Base-by-base conservation (phyloP, 768 basidiomycete genomes). In the Rhodotorula kratochvilovae region DNA sequence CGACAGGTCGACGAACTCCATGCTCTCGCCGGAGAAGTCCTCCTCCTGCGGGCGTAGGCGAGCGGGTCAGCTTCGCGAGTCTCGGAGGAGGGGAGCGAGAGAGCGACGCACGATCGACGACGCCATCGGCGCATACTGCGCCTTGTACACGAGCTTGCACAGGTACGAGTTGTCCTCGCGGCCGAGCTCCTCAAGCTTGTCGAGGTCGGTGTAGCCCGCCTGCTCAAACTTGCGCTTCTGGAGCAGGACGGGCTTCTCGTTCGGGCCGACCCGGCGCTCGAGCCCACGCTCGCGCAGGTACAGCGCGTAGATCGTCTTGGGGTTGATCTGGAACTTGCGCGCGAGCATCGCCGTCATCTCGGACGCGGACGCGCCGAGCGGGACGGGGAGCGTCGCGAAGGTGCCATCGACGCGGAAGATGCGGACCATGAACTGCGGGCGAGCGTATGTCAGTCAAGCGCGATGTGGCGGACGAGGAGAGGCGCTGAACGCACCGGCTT, bases 81-180 rank as follows among this genome's bases (percentile, higher is more conserved):
- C n/a, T n/a, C n/a, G n/a, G n/a, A n/a, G n/a, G n/a, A 53, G 51
- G 89, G n/a, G 48, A 50, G 27, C 4, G 11, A 11, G 48, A 4
- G 2, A 50, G 48, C 12, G 63, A 58, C 58, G 25, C 58, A 59
- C 58, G 29, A 63, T 69, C 27, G 45, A 57, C 3, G 65, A 60
- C 39, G 68, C 57, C 56, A 63, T 61, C 13, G 66, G 65, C 8
- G 68, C 58, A 29, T 68, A 55, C n/a, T 69, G 62, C 27, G 82
- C 78, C 73, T 93, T 92, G 81, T 90, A 97, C 29, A 94, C 87
- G 76, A 97, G 95, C 76, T 89, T 90, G 79, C 92, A 85, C 35
- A 99, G 83, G 78, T 94, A 94, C 11, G 87, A 85, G 71, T 96
- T 82, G 63, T 90, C 90, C 43, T 91, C 89, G 8, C 85, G 85